Evolutionary conservation across 1,139 yeast genomes (phyloP).

Genomic region (Pichia cactophila): DNA sequence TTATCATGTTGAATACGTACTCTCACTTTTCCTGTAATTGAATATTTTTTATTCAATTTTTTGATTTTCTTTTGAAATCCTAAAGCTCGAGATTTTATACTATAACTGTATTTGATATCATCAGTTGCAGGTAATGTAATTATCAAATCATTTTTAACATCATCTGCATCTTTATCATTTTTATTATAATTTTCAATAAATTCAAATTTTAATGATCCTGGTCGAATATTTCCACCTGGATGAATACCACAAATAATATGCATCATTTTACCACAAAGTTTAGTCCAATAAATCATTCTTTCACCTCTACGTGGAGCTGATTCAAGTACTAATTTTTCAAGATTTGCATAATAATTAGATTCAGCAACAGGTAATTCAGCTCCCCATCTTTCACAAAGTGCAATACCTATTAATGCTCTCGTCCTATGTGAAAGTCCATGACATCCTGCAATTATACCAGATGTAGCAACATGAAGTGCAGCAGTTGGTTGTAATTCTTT

Average conservation of each 20-base stretch:
- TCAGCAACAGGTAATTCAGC: constrained; percentile 57
- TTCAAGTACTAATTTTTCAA: constrained; percentile 38
- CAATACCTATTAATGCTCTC: constrained; percentile 58
- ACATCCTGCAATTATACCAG: constrained; percentile 61
- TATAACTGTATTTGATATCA: constrained; percentile 47
- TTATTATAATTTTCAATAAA: constrained; percentile 24
- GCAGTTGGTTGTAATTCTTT: constrained; percentile 66
- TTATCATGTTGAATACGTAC: constrained; percentile 29
- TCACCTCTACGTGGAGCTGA: constrained; percentile 40
- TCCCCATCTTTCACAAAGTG: constrained; percentile 69
- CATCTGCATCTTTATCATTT: constrained; percentile 5
- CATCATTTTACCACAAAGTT: constrained; percentile 59
- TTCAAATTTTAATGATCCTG: constrained; percentile 36
- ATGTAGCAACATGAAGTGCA: constrained; percentile 56
- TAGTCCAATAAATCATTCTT: constrained; percentile 54
- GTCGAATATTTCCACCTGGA: constrained; percentile 65
- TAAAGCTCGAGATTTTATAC: constrained; percentile 46
- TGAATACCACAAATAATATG: constrained; percentile 67
- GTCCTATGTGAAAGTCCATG: constrained; percentile 63
- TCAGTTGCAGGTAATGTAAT: constrained; percentile 38
- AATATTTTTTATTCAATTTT: constrained; percentile 32
- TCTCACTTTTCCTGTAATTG: constrained; percentile 33
- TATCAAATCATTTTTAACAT: constrained; percentile 26
- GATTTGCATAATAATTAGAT: constrained; percentile 34
- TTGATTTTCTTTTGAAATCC: constrained; percentile 45